Evolutionary conservation across 1,139 yeast genomes (phyloP).

Genomic region (Yamadazyma mexicana): DNA sequence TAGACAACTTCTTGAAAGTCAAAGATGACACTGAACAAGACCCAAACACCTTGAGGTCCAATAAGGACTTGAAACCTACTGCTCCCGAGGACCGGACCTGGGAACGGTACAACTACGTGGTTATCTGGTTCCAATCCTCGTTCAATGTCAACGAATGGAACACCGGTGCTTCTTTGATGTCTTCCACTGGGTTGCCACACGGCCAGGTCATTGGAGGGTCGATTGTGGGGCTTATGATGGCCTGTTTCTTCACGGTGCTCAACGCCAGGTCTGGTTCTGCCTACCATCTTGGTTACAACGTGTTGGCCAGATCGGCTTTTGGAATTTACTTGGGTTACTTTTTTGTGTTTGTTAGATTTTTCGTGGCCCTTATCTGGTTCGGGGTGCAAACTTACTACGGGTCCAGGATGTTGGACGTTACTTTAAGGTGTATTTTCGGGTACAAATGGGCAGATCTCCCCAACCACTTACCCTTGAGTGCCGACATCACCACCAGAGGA

Average conservation of each 20-base stretch:
- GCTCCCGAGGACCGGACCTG: slow-evolving; percentile 17
- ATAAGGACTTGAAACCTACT: slow-evolving; percentile 16
- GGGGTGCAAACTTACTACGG: slow-evolving; percentile 17
- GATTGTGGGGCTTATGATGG: slow-evolving; percentile 11
- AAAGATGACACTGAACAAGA: slow-evolving; percentile 15
- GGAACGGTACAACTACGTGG: slow-evolving; percentile 13
- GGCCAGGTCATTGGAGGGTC: slow-evolving; percentile 17
- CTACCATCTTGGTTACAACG: slow-evolving; percentile 17
- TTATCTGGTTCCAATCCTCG: slow-evolving; percentile 17
- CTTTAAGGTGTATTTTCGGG: slow-evolving; percentile 16
- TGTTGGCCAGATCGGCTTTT: slow-evolving; percentile 14
- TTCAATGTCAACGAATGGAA: slow-evolving; percentile 17
- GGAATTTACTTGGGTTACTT: slow-evolving; percentile 15
- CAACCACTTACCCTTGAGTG: slow-evolving; percentile 14
- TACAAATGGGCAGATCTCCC: slow-evolving; percentile 15
- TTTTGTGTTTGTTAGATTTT: slow-evolving; percentile 16
- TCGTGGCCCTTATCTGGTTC: slow-evolving; percentile 16
- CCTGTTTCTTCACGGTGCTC: slow-evolving; percentile 15
- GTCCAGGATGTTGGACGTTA: slow-evolving; percentile 11
- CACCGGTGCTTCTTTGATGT: slow-evolving; percentile 16
- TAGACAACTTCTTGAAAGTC: slow-evolving; percentile 14
- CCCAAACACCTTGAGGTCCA: slow-evolving; percentile 10
- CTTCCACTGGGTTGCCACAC: slow-evolving; percentile 15
- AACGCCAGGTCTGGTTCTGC: slow-evolving; percentile 18
- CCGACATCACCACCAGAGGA: slow-evolving; percentile 14